These are phyloP conservation scores for Cyberlindnera veronae DNA, from an alignment of 805 yeast genomes.

Conservation along the genomic window DNA sequence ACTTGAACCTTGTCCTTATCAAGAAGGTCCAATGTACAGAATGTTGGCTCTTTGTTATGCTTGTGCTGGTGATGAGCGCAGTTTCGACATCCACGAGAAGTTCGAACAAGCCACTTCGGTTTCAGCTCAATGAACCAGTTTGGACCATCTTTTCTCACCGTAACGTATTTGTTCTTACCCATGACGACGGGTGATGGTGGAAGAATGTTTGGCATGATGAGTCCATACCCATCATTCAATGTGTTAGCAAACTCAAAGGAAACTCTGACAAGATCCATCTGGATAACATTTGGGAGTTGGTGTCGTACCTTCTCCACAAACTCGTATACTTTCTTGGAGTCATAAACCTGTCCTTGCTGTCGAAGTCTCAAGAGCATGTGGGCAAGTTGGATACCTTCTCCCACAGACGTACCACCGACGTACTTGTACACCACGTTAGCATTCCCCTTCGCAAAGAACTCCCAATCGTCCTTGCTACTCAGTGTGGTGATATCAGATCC, in stretches of 20 bases:
- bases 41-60: constrained; percentile 30
- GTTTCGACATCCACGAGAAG: constrained; percentile 44
- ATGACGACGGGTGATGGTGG: constrained; percentile 31
- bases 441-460: constrained; percentile 43
- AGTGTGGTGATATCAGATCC: neutral
- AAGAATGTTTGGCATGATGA: constrained; percentile 41
- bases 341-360: constrained; percentile 23
- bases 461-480: constrained; percentile 32
- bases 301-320: constrained; percentile 7
- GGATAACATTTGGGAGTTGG: constrained; percentile 14
- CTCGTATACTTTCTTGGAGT: constrained; percentile 15
- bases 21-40: constrained; percentile 45
- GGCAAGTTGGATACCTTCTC: constrained; percentile 25
- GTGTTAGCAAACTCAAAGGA: constrained; percentile 7
- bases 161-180: constrained; percentile 35
- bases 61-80: constrained; percentile 47
- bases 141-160: constrained; percentile 24
- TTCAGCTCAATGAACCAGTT: constrained; percentile 44
- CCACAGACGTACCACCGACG: constrained; percentile 27
- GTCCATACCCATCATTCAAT: constrained; percentile 39
- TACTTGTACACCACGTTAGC: constrained; percentile 47
- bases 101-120: constrained; percentile 56
- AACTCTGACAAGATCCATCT: constrained; percentile 17
- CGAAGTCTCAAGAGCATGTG: constrained; percentile 32
- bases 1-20: neutral